These are phyloP conservation scores for Fusarium stilboides DNA, from an alignment of 2,329 filamentous ascomycete genomes.

Conservation along the genomic window DNA sequence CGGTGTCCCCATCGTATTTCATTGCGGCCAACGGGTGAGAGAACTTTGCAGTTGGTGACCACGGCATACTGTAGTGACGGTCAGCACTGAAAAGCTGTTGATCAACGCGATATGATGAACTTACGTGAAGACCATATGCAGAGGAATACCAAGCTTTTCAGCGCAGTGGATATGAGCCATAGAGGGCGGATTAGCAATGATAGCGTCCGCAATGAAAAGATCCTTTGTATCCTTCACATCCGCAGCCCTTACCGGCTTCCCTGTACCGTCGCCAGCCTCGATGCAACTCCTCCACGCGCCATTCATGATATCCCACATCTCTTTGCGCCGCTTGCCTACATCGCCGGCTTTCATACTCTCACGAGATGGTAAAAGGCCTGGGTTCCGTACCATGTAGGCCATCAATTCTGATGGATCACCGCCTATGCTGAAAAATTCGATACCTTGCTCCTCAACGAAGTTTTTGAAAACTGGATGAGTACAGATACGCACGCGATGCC, in stretches of 20 bases:
- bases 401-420: too few species aligned
- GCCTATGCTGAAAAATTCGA: too few species aligned
- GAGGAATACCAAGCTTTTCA: constrained; percentile 80
- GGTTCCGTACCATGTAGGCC: constrained; percentile 15
- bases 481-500: too few species aligned
- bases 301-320: constrained; percentile 3
- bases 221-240: not conserved
- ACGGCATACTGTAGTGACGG: constrained; percentile 68
- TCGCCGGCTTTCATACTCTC: constrained; percentile 1
- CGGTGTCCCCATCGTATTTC: constrained; percentile 66
- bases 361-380: constrained; percentile 4
- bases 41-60: constrained; percentile 80
- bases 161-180: constrained; percentile 86
- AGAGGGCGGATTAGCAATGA: constrained; percentile 86
- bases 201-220: constrained; percentile 79
- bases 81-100: too few species aligned
- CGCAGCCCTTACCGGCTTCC: too few species aligned
- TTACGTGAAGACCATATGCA: constrained; percentile 87
- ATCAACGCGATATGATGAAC: too few species aligned
- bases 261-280: not conserved
- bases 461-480: too few species aligned
- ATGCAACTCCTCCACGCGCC: constrained; percentile 9
- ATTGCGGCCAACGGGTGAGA: constrained; percentile 80
- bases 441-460: too few species aligned
- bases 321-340: constrained; percentile 1